These are phyloP conservation scores for Bacterosira constricta DNA, from an alignment of 108 stramenopile genomes.

Conservation along the genomic window DNA sequence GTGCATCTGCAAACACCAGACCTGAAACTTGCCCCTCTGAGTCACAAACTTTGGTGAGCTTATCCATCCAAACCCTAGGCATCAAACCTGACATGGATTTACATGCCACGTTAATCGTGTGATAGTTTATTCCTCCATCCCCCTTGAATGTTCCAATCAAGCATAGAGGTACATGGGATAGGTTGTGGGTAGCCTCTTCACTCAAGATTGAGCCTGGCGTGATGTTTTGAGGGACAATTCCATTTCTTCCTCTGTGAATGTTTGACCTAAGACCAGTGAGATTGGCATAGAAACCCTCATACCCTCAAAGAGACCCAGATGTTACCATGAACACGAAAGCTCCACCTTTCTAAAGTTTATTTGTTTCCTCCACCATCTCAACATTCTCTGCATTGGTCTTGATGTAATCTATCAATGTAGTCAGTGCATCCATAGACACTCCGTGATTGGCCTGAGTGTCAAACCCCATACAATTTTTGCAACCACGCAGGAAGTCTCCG, in stretches of 20 bases:
- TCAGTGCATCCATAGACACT: neutral
- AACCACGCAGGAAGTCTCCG: neutral
- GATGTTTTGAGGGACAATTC: neutral
- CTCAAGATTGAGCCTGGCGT: neutral
- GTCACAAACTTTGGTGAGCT: conserved; percentile 10
- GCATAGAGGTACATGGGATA: conserved; percentile 6
- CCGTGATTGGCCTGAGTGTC: neutral
- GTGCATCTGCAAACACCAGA: conserved; percentile 8
- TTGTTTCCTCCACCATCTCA: neutral
- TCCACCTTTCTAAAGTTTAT: conserved; percentile 6
- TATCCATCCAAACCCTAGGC: conserved; percentile 21
- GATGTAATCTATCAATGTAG: neutral
- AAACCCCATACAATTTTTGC: neutral
- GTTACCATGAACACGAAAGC: neutral
- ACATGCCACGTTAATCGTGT: conserved; percentile 4
- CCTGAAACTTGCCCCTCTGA: neutral
- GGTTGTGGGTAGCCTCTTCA: neutral
- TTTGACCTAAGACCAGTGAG: neutral
- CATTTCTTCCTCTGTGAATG: neutral
- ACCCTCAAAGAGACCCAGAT: conserved; percentile 9
- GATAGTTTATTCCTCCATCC: conserved; percentile 1
- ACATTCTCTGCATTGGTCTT: neutral
- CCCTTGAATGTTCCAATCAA: conserved; percentile 32
- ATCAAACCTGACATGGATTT: neutral
- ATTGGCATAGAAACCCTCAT: conserved; percentile 6